Percentiles rank a stretch among this genome's conserved stretches.
These are phyloP conservation scores for Termitomyces sp. DNA, from an alignment of 768 basidiomycete genomes.

Conservation along the genomic window DNA sequence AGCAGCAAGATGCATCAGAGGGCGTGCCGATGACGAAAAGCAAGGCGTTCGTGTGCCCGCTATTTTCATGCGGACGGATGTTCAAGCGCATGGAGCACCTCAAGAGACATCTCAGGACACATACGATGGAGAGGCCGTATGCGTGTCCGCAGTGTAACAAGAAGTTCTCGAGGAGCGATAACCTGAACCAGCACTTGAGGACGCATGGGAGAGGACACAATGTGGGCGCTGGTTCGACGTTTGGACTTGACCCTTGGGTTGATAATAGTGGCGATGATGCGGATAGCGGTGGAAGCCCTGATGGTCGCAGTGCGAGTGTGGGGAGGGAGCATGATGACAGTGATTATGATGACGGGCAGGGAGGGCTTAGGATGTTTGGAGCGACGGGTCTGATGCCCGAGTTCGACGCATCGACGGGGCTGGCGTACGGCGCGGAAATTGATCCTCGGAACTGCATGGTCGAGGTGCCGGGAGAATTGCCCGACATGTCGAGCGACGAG, in stretches of 20 bases:
- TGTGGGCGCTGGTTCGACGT: constrained; percentile 4
- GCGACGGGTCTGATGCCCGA: constrained; percentile 19
- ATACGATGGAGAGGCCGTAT: constrained; percentile 86
- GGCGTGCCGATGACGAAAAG: constrained; percentile 33
- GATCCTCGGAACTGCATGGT: constrained; percentile 55
- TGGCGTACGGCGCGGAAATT: constrained; percentile 20
- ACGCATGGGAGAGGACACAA: constrained; percentile 53
- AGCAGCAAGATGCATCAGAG: constrained; percentile 12
- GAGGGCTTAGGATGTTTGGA: constrained; percentile 21
- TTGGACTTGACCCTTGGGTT: constrained; percentile 10
- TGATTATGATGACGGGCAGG: constrained; percentile 22
- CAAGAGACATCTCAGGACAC: constrained; percentile 81
- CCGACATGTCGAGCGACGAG: constrained; percentile 48
- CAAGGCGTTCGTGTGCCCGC: constrained; percentile 76
- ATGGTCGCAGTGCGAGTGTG: constrained; percentile 15
- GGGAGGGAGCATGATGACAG: constrained; percentile 16
- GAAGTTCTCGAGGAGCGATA: constrained; percentile 85
- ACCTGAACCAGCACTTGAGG: constrained; percentile 79
- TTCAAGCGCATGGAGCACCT: constrained; percentile 94
- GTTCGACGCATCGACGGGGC: constrained; percentile 3
- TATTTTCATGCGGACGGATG: constrained; percentile 74
- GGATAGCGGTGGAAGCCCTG: constrained; percentile 16
- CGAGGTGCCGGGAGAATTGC: constrained; percentile 49
- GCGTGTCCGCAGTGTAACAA: constrained; percentile 69
- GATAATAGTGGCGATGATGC: constrained; percentile 14